Base-by-base conservation (phyloP, 768 basidiomycete genomes). In the Tulasnella sp. region DNA sequence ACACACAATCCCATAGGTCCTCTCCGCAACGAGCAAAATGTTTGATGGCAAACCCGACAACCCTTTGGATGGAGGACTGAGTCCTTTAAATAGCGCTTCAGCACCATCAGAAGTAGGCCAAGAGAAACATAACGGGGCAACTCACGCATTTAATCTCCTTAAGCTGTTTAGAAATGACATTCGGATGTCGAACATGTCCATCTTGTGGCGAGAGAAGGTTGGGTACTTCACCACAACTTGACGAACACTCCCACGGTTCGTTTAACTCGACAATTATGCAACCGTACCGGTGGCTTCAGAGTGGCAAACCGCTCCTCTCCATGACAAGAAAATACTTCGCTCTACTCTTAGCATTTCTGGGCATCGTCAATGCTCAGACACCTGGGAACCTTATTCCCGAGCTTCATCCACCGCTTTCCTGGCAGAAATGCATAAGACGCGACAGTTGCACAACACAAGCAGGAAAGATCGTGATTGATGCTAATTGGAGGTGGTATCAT, bases 1-100 rank as follows among this genome's bases (percentile, higher is more conserved):
- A 84, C 51, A 97, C 89, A 81, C 95, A 96, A 81, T 96, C 95
- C 96, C 95, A 97, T 15, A 97, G 84, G 83, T 98, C 95, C 81
- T 97, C 95, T 7, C 93, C 95, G 77, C 94, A 96, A 77, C 88
- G 88, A 6, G 91, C 86, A 75, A 92, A 95, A 82, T 93, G 91
- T 83, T 95, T 95, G 77, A 96, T 87, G 0, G 94, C 93, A 81
- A 91, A 96, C 11, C 88, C 87, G 42, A 96, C 95, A 46, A 93
- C 92, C 83, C 92, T 93, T 84, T 94, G 93, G 75, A 96, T 96
- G 16, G 93, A 95, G 82, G 90, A 91, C 82, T 95, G 94, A 39
- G 94, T 91, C 81, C 93, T 94, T 57, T 9, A 57, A 29, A 5
- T 10, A 23, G 55, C 55, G 20, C 55, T 57, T 57, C 13, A 57